Evolutionary conservation across 164 flowering plant species (phyloP).

Genomic region (Houttuynia cordata): DNA sequence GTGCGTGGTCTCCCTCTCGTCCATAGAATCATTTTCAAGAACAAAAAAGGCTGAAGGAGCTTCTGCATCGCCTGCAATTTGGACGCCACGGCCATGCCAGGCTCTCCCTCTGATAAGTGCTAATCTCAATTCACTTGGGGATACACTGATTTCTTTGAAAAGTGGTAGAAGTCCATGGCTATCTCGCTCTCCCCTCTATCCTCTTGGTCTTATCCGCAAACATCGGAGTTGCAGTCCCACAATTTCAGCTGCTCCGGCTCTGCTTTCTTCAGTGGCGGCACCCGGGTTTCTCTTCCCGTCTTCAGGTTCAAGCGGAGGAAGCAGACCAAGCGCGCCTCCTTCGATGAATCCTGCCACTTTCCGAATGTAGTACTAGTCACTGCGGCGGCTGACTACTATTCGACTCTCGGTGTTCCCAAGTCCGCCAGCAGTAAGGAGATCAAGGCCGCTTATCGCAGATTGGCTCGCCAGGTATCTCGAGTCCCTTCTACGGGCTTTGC

Average conservation of each 20-base stretch:
- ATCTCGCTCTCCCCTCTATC: conserved; percentile 8
- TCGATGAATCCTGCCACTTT: conserved; percentile 9
- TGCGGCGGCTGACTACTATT: conserved; percentile 75
- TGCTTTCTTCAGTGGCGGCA: conserved; percentile 24
- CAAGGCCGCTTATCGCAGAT: conserved; percentile 77
- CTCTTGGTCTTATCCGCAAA: not conserved
- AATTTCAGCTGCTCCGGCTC: conserved; percentile 8
- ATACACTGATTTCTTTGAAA: too few relatives aligned
- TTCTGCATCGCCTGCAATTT: not conserved
- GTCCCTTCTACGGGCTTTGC: not conserved
- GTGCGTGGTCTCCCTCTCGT: not conserved
- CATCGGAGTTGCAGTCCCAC: conserved; percentile 10
- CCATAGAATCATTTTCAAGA: not conserved
- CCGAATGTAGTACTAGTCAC: conserved; percentile 10
- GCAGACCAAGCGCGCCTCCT: conserved; percentile 1
- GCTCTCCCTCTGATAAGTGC: conserved; percentile 1
- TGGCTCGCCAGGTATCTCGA: conserved; percentile 80
- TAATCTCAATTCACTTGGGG: too few relatives aligned
- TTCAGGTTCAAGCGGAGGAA: conserved; percentile 3
- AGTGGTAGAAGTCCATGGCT: too few relatives aligned
- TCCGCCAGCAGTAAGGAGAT: conserved; percentile 75
- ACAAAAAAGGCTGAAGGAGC: not conserved
- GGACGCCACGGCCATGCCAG: not conserved
- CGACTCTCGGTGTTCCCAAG: conserved; percentile 78
- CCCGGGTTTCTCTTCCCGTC: conserved; percentile 14